These are phyloP conservation scores for Prorocentrum cordatum DNA, from an alignment of 169 alveolate species.

Conservation along the genomic window DNA sequence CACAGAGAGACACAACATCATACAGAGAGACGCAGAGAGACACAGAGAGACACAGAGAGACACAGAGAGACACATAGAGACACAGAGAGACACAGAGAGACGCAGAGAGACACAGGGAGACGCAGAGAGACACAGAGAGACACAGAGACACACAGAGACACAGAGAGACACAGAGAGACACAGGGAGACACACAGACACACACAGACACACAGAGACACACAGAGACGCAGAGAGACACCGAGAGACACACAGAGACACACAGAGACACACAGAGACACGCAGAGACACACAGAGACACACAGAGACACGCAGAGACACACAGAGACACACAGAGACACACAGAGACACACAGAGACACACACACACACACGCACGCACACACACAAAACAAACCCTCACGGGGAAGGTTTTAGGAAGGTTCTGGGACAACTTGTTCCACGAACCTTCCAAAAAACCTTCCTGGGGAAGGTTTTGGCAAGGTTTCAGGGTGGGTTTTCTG, in stretches of 20 bases:
- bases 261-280: background rate
- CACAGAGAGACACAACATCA: background rate
- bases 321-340: no score
- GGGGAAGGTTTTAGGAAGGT: no score
- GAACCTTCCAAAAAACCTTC: no score
- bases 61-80: background rate
- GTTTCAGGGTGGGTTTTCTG: no score
- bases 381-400: background rate
- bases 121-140: background rate
- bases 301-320: background rate
- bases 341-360: background rate
- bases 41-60: slow-evolving; percentile 9
- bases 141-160: background rate
- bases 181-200: background rate
- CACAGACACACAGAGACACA: background rate
- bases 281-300: background rate
- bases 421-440: no score
- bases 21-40: background rate
- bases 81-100: background rate
- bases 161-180: background rate
- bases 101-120: background rate
- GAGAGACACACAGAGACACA: background rate
- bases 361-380: background rate
- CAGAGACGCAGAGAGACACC: background rate
- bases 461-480: no score